These are phyloP conservation scores for Fusarium sp. DNA, from an alignment of 2,329 filamentous ascomycete species.

Conservation along the genomic window DNA sequence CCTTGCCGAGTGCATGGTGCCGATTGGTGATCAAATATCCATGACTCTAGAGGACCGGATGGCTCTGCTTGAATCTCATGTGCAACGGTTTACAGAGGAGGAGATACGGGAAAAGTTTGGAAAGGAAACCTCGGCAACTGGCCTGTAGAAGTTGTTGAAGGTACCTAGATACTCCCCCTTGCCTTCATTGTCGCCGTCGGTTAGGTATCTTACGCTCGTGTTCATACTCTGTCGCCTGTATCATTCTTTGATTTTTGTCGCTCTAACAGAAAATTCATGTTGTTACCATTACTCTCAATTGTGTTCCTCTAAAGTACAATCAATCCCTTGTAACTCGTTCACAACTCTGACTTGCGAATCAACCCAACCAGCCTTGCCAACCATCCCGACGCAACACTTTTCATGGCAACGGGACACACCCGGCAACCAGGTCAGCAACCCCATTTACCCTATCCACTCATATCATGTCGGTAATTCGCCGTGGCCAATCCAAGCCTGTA, in stretches of 20 bases:
- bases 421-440: neutral
- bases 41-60: constrained; percentile 65
- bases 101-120: constrained; percentile 26
- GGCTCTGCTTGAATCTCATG: constrained; percentile 23
- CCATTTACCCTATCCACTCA: neutral
- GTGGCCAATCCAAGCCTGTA: neutral
- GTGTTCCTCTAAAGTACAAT: neutral
- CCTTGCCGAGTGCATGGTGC: constrained; percentile 77
- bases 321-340: neutral
- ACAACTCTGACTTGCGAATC: accelerated
- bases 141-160: neutral
- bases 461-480: neutral
- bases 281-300: neutral
- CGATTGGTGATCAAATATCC: constrained; percentile 76
- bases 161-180: neutral
- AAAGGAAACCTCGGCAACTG: neutral
- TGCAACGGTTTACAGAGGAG: constrained; percentile 26
- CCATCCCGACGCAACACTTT: neutral
- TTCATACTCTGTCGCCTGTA: neutral
- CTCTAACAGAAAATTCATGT: too few relatives aligned
- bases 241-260: too few relatives aligned
- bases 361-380: neutral
- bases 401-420: neutral
- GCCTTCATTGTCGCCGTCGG: neutral
- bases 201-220: neutral